Base-by-base conservation (phyloP, 2,329 filamentous ascomycete genomes). In the Fusarium sp. region DNA sequence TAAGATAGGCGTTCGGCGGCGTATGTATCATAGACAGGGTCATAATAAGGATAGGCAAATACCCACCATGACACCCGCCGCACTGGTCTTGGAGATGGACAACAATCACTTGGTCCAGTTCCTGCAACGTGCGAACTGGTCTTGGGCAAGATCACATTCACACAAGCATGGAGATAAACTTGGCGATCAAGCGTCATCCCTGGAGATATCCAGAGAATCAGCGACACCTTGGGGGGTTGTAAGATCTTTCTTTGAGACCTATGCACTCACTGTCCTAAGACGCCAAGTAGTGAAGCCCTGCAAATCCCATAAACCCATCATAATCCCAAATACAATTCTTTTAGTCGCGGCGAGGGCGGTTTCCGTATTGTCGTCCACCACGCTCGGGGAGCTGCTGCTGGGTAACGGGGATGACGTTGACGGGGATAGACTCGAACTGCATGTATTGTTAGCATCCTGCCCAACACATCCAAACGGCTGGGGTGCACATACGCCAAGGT, bases 111-210 rank as follows among this genome's bases (percentile, higher is more conserved):
- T 15, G 44, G 58, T 58, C 62, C 56, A 63, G 66, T 64, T 41
- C 45, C 45, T 43, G 40, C 23, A 50, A 37, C 4, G 35, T 73
- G 67, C 32, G 37, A 65, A 59, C 69, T 72, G 60, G 69, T 62
- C 71, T 61, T 52, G 62, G 19, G 33, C 48, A 63, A 70, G 65
- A 65, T 75, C 74, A 76, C 74, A 62, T 65, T 75, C 74, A 78
- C 72, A 59, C n/a, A 68, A 47, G 47, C 54, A 57, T 65, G 61
- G 56, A 40, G 63, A 62, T 59, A 63, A 63, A 80, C 82, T 85
- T 97, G 93, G 93, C 93, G 89, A 94, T 97, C 93, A 93, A 97
- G 93, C 93, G 78, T 96, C 88, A 87, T 92, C 90, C 83, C 85
- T 83, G 76, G 80, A 80, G 75, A 76, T 57, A 73, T 76, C 78